Percentiles rank a stretch among this genome's conserved stretches.
These are phyloP conservation scores for Strobilomyces confusus DNA, from an alignment of 768 basidiomycete species.

Conservation along the genomic window DNA sequence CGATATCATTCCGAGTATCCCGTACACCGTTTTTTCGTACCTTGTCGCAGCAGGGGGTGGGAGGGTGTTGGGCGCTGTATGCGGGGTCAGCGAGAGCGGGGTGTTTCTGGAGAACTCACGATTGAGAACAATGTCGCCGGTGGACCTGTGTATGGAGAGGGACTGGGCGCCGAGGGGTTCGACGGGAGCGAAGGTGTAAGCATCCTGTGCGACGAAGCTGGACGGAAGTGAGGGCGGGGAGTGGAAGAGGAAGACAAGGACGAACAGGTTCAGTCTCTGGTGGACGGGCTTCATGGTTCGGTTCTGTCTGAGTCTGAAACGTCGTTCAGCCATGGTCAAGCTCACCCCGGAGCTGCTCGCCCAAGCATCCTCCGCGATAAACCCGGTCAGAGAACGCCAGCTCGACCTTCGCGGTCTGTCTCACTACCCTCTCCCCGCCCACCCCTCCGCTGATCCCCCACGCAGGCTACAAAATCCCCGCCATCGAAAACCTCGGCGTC, in stretches of 20 bases:
- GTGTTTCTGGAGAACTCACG: slow-evolving; percentile 38
- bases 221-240: background rate
- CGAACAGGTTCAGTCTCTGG: slow-evolving; percentile 70
- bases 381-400: slow-evolving; percentile 84
- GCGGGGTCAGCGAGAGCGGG: background rate
- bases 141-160: slow-evolving; percentile 65
- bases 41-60: slow-evolving; percentile 54
- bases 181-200: slow-evolving; percentile 75
- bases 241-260: slow-evolving; percentile 1
- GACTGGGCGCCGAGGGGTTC: slow-evolving; percentile 57
- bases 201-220: slow-evolving; percentile 71
- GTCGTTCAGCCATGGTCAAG: slow-evolving; percentile 57
- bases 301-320: slow-evolving; percentile 36
- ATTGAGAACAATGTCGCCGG: slow-evolving; percentile 73
- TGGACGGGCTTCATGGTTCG: slow-evolving; percentile 54
- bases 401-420: slow-evolving; percentile 82
- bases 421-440: slow-evolving; percentile 9
- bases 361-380: slow-evolving; percentile 73
- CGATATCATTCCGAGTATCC: slow-evolving; percentile 75
- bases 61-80: slow-evolving; percentile 49
- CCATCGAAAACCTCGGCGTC: slow-evolving; percentile 95
- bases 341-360: slow-evolving; percentile 91
- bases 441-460: slow-evolving; percentile 13
- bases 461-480: slow-evolving; percentile 88
- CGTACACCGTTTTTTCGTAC: slow-evolving; percentile 64